phyloP scores from a whole-genome alignment of 208 protist genomes.

The Leishmania gerbilli region DNA sequence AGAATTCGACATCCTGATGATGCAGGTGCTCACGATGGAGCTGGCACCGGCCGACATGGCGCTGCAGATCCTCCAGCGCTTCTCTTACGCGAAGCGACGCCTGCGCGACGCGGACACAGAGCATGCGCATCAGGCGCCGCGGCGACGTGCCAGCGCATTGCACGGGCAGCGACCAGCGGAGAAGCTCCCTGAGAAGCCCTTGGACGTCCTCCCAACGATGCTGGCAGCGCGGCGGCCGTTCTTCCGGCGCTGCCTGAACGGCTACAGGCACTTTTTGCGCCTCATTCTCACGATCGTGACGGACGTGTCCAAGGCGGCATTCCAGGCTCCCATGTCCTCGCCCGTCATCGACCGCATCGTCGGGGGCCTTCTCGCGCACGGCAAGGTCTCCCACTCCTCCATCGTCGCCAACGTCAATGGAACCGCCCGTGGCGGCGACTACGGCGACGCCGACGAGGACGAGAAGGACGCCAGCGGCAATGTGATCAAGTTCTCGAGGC shows the following conservation, averaged over 20 bases:
- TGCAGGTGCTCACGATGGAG: slow-evolving; percentile 67
- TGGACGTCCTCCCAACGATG: background rate
- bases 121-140: background rate
- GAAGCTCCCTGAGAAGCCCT: background rate
- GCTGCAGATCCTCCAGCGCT: slow-evolving; percentile 68
- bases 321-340: slow-evolving; percentile 21
- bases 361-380: slow-evolving; percentile 29
- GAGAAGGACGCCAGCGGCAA: slow-evolving; percentile 31
- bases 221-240: background rate
- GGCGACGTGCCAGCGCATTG: background rate
- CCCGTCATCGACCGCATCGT: slow-evolving; percentile 27
- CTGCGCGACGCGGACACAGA: background rate
- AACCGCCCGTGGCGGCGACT: slow-evolving; percentile 26
- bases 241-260: slow-evolving; percentile 17
- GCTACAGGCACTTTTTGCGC: slow-evolving; percentile 49
- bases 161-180: background rate
- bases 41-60: slow-evolving; percentile 56
- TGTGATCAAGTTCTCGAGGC: slow-evolving; percentile 21
- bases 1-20: slow-evolving; percentile 55
- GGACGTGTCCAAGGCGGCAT: slow-evolving; percentile 37
- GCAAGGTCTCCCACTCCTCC: slow-evolving; percentile 24
- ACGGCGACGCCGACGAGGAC: slow-evolving; percentile 29
- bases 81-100: slow-evolving; percentile 39
- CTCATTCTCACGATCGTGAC: slow-evolving; percentile 66
- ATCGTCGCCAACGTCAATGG: slow-evolving; percentile 23